Evolutionary conservation across 345 rosid genomes (phyloP), one percentile per base, ranked within the genome.

Genomic region (Citrus hindsii): DNA sequence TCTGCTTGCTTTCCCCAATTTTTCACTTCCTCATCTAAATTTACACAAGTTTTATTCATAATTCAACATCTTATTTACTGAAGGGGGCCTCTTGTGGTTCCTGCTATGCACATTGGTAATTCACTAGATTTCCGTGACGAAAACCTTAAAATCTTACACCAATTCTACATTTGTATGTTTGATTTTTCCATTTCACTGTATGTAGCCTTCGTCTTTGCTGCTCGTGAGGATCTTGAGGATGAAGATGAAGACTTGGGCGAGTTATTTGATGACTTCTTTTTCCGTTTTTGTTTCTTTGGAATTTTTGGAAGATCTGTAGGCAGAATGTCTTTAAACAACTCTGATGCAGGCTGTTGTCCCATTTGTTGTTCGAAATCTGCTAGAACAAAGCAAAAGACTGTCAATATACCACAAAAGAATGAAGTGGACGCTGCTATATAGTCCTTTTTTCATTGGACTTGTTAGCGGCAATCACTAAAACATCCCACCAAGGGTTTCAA

Each of bases 271-370:
- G 80, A 71, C 83, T 85, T 88, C 88, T 87, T 92, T 79, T 83
- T 88, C 77, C 92, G 77, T 77, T 77, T 90, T 16, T 82, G 78
- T 72, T 87, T 88, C 86, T 88, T 92, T 4, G 92, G 83, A 73
- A 79, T 32, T 67, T 61, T 84, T 18, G 88, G 83, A 67, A 77
- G 79, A 75, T 85, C 87, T 2, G 84, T 63, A 0, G 83, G 51
- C n/a, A 83, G 75, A 25, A 68, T 19, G 63, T 83, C 88, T 28
- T 55, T 83, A 61, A 86, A 79, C 22, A 81, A 70, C 46, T 85
- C 80, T 3, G 85, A 65, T 32, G 74, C 73, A 2, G 89, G 66
- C 65, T 81, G 87, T 66, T 9, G 80, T 72, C 82, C 87, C 78
- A 53, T 60, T 21, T 83, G 78, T 60, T 79, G 82, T 24, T 85